Evolutionary conservation across 2,329 filamentous ascomycete genomes (phyloP), one percentile per base, ranked within the genome.

Genomic region (Diaporthe capsici): DNA sequence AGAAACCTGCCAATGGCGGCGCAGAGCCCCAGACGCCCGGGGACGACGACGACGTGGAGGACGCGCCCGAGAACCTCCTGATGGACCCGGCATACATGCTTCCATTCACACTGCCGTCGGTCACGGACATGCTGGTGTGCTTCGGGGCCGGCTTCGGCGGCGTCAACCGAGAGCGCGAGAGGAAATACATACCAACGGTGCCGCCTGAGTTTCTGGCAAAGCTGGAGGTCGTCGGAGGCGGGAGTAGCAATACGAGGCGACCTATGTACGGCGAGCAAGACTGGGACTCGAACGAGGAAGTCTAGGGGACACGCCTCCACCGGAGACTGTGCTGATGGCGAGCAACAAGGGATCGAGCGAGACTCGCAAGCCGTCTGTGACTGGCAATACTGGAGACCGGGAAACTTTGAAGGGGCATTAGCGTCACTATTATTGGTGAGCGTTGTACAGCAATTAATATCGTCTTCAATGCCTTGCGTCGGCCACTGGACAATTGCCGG

Each of bases 121-220:
- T 95, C 75, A 98, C 96, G 37, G 97, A 99, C 83, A 99, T 99
- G 97, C 89, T 98, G 65, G 92, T 99, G 65, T 96, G 93, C 79
- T 99, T 97, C 81, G 97, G 97, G 0, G 96, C 97, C 17, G 97
- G 97, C 0, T 97, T 98, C 81, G 97, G 97, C 7, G 97, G 97
- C 0, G 87, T 97, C 63, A 98, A 99, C 85, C 90, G 94, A 77
- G 97, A 98, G 84, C 90, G 95, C 74, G 97, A 97, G 84, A 90
- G 95, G 79, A 98, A 98, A 85, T 99, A 99, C 83, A 97, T 98
- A 61, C 97, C 97, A 2, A 98, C 95, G 0, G 94, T 99, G 72
- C 96, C 97, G 25, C 93, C 96, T 0, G 97, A 99, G 85, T 98
- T 98, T 82, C 87, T 99, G 76, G 92, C 93, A 76, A 98, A 95